Evolutionary conservation across 2,329 filamentous ascomycete species (phyloP), one percentile per base, ranked within the genome.

Genomic region (Bipolaris bicolor): DNA sequence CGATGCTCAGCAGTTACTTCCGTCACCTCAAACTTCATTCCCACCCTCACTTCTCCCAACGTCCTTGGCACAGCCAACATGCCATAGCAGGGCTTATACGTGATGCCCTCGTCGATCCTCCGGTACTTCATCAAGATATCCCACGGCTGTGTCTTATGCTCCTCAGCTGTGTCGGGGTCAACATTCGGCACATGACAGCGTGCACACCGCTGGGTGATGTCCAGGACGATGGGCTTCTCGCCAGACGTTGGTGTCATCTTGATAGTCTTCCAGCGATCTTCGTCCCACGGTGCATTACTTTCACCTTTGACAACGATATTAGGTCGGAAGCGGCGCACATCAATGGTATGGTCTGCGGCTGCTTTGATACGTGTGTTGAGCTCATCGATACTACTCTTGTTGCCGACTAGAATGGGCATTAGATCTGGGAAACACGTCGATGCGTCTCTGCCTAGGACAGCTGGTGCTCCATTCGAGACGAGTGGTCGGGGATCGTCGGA

Each of bases 31-130:
- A 89, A 75, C 65, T 73, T 79, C 80, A 85, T 86, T 0, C 86
- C 86, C 10, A 88, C 82, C 55, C 79, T 78, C 9, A 89, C 67
- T 46, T 76, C 69, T 0, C 84, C 85, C 60, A 86, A 84, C 41
- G 86, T 83, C 58, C 82, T 78, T 15, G 87, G 86, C 50, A 84
- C 83, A 68, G 84, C 83, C 66, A 88, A 70, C 87, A 89, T 88
- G 1, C 86, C 86, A 77, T 88, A 88, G 63, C 86, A 88, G 39
- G 86, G 86, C 76, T 88, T 88, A 61, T 79, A 88, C 73, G 81
- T 87, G 24, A 85, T 80, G 0, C 86, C 86, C 64, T 82, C 76
- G 67, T 88, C 86, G 5, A 88, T 78, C 26, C 85, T 73, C 7
- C 86, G 76, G 71, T 86, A 88, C 65, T 82, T 83, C 79, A 87